These are phyloP conservation scores for Pecoramyces ruminantium DNA, from an alignment of 192 early-diverging fungal species.

Conservation along the genomic window DNA sequence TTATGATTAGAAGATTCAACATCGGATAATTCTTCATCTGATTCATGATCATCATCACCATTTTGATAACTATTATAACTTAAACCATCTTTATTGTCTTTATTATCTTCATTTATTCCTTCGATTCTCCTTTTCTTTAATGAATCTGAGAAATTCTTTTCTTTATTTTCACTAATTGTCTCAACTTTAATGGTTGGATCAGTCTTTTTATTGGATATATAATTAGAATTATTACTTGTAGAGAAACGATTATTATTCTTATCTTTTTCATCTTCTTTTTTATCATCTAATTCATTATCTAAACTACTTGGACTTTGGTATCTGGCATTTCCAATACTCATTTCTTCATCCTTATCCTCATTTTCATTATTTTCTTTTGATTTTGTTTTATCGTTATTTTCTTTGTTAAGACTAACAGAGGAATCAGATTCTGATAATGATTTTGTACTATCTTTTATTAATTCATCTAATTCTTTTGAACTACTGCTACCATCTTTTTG, in stretches of 20 bases:
- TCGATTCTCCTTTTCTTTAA: background rate
- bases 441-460: background rate
- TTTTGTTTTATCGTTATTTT: background rate
- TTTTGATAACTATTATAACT: background rate
- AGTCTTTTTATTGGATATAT: background rate
- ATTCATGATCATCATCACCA: background rate
- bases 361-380: background rate
- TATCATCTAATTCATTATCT: background rate
- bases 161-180: background rate
- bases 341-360: background rate
- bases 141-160: background rate
- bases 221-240: background rate
- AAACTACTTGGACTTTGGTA: background rate
- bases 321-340: background rate
- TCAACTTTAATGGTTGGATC: background rate
- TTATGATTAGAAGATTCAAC: background rate
- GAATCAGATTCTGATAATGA: background rate
- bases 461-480: background rate
- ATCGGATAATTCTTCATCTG: background rate
- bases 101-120: background rate
- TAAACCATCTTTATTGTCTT: background rate
- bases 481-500: background rate
- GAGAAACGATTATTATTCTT: background rate
- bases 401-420: background rate
- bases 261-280: background rate